Evolutionary conservation across 768 basidiomycete species (phyloP), one percentile per base, ranked within the genome.

Genomic region (Boletus reticuloceps): DNA sequence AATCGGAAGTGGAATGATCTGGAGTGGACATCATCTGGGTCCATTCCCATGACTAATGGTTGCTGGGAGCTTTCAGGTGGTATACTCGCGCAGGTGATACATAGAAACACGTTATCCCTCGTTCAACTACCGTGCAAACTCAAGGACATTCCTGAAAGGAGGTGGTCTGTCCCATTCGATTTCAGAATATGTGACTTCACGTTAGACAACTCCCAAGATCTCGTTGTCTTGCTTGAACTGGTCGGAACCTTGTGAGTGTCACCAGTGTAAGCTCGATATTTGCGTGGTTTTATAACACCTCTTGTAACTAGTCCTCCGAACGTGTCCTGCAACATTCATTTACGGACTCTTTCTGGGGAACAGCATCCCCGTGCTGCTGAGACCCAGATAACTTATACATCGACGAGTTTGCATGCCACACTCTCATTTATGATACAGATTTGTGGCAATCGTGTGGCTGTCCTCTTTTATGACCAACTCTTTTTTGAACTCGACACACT

Each of bases 11-110:
- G 74, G 74, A 56, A 66, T 43, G 14, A 59, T 25, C 54, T 74
- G 51, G 11, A 53, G 7, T 71, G 62, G 56, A 16, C 63, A 2
- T 54, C 60, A 4, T 50, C 22, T 17, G 54, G 51, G 1, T 22
- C 49, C 13, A 61, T 66, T 5, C 50, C 59, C 9, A 59, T 63
- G 51, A 43, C 45, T 25, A 46, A 55, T 5, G 65, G 70, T 22
- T 56, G 59, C 19, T 75, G 74, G 74, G 74, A 75, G 47, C 58
- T 75, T 45, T 58, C 63, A 11, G 69, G 71, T 45, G 74, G 73
- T 47, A 60, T 75, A 16, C 61, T 75, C 20, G 69, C 66, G 2
- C 69, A 70, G n/a, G 63, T 63, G 9, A 56, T 50, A 16, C 19
- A 14, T 12, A 41, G 55, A 37, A 54, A 56, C 17, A 56, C 61